Percentiles rank a stretch among this genome's conserved stretches.
Conservation (phyloP, 192 early-diverging fungal species). For the Backusella circina region DNA sequence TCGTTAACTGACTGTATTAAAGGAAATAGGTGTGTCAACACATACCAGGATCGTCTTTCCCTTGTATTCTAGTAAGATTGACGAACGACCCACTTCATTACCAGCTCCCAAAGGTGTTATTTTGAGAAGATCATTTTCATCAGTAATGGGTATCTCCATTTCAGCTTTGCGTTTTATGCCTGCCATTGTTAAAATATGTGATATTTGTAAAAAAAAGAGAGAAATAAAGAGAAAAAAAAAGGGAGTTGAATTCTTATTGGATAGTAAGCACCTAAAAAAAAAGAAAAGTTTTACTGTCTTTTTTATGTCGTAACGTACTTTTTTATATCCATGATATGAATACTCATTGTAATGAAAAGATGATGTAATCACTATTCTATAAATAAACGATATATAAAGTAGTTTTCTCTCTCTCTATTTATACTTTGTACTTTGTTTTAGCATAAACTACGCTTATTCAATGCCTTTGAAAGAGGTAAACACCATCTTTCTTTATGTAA, state of each 20-base stretch:
- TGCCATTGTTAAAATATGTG: conserved; percentile 17
- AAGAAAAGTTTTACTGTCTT: background rate
- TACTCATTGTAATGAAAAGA: no score
- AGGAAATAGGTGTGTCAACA: background rate
- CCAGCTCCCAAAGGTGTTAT: conserved; percentile 97
- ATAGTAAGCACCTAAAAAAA: background rate
- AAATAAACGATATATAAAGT: background rate
- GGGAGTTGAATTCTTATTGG: background rate
- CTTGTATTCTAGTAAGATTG: conserved; percentile 91
- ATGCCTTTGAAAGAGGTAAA: background rate
- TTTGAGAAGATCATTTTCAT: conserved; percentile 79
- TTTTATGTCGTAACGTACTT: background rate
- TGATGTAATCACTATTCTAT: background rate
- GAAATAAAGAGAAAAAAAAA: background rate
- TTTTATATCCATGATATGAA: background rate
- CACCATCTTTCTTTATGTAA: background rate
- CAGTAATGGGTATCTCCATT: conserved; percentile 53
- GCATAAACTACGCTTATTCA: background rate
- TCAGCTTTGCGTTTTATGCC: conserved; percentile 37
- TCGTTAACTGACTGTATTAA: background rate
- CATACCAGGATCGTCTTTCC: conserved; percentile 90
- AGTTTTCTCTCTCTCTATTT: background rate
- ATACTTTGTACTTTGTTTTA: no score
- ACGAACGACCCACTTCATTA: conserved; percentile 95
- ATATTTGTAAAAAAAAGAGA: background rate